Evolutionary conservation across 352 stramenopile genomes (phyloP), one percentile per base, ranked within the genome.

Genomic region (Blastocystis sp.): DNA sequence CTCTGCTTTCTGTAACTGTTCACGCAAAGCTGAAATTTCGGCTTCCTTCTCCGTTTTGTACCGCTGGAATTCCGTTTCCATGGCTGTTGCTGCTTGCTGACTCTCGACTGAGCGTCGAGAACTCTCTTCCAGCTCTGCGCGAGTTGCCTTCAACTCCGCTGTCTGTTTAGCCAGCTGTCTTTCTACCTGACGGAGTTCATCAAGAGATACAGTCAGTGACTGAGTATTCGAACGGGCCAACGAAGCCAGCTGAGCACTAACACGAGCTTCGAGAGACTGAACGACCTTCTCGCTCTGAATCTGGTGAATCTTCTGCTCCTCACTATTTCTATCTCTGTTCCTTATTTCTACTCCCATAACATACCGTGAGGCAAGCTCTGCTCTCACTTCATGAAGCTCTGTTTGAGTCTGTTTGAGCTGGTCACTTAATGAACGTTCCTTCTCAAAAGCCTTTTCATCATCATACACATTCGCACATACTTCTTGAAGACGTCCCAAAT

Each of bases 141-240:
- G 19, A 37, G 33, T 6, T 24, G 44, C 51, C 27, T 30, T 33
- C 48, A 68, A 33, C n/a, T 84, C 73, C 11, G 33, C 56, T 30
- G 58, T 56, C 30, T 37, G 51, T 37, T 84, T 84, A 6, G 73
- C 40, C 42, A 84, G 73, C 73, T 84, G 48, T 1, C 73, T 24
- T 51, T 84, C 73, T 37, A 66, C 15, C 48, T 62, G 30, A 22
- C 51, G 73, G n/a, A 84, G 73, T 40, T 84, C 48, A n/a, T 84
- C 73, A 33, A 68, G 3, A 13, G 73, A 69, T 22, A 84, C 73
- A 17, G 51, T 66, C 6, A 84, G 73, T 37, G 51, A 42, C 44
- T 33, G 17, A 1, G 58, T 56, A 27, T 24, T 27, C 0, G 30
- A 22, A 33, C 35, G 42, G 0, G 51, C 53, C 7, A 84, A 37